Evolutionary conservation across 148 eudicot genomes (phyloP).

Genomic region (Persicaria maculosa): DNA sequence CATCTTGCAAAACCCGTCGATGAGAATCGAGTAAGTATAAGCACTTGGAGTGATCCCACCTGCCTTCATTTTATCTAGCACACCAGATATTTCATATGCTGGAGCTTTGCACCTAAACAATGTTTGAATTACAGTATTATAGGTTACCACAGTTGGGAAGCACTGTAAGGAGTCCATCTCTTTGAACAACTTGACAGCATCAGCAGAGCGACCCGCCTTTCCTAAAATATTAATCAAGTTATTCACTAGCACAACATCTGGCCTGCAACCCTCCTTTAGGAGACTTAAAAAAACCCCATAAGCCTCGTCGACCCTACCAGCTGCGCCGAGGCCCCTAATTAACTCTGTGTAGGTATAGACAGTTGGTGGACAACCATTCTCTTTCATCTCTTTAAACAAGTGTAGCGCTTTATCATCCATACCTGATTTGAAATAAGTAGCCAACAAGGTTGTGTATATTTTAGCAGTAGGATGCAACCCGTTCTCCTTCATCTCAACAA

Average conservation of each 20-base stretch:
- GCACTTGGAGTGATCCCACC: constrained; percentile 63
- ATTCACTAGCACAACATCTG: constrained; percentile 83
- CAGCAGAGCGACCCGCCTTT: constrained; percentile 54
- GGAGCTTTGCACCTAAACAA: constrained; percentile 71
- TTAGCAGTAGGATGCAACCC: constrained; percentile 74
- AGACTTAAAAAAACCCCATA: constrained; percentile 54
- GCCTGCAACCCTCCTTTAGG: constrained; percentile 74
- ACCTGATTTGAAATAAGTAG: constrained; percentile 57
- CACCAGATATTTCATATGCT: constrained; percentile 36
- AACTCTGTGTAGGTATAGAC: constrained; percentile 92
- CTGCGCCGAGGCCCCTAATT: constrained; percentile 73
- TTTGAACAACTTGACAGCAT: constrained; percentile 68
- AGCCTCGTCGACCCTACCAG: constrained; percentile 72
- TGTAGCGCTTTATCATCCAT: constrained; percentile 55
- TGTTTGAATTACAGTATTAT: constrained; percentile 70
- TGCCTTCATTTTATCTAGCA: constrained; percentile 71
- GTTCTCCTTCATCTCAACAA: constrained; percentile 84
- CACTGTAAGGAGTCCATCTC: constrained; percentile 66
- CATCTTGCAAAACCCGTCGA: constrained; percentile 88
- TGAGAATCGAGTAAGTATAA: constrained; percentile 84
- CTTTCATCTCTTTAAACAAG: constrained; percentile 67
- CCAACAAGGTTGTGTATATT: constrained; percentile 73
- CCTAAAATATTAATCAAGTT: constrained; percentile 77
- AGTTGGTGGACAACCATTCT: constrained; percentile 60
- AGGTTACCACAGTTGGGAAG: constrained; percentile 82